These are phyloP conservation scores for Purshia tridentata DNA, from an alignment of 306 rosid genomes.

Conservation along the genomic window DNA sequence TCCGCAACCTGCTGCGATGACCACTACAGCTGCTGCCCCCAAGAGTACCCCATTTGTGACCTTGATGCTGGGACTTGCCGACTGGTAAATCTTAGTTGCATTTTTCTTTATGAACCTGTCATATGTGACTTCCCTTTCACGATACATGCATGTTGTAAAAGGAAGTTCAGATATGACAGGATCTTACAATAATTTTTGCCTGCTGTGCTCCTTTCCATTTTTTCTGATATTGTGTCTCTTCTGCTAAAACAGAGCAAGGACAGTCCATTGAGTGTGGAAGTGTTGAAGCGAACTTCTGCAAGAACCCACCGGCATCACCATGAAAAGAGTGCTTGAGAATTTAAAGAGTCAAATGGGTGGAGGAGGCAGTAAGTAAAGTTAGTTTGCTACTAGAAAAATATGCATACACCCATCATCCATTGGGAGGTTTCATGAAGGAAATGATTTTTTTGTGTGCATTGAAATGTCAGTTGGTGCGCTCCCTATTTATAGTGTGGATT, in stretches of 20 bases:
- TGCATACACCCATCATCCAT: not conserved
- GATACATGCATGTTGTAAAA: too few relatives aligned
- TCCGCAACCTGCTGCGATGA: slow-evolving; percentile 89
- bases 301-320: slow-evolving; percentile 11
- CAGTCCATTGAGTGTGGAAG: slow-evolving; percentile 53
- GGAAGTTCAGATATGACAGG: too few relatives aligned
- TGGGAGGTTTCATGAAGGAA: not conserved
- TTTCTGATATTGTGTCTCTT: not conserved
- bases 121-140: too few relatives aligned
- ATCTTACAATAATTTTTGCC: not conserved
- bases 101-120: not conserved
- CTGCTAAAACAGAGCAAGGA: slow-evolving; percentile 49
- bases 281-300: slow-evolving; percentile 58
- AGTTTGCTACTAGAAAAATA: not conserved
- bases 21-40: slow-evolving; percentile 74
- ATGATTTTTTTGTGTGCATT: not conserved
- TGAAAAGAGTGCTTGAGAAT: slow-evolving; percentile 19
- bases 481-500: not conserved
- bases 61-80: slow-evolving; percentile 54
- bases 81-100: slow-evolving; percentile 37
- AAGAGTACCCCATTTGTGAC: slow-evolving; percentile 76
- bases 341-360: not conserved
- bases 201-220: not conserved
- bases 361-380: not conserved
- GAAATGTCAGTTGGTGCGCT: not conserved